Conservation (phyloP, 2,329 filamentous ascomycete genomes). For the Penicillium psychrosexuale region DNA sequence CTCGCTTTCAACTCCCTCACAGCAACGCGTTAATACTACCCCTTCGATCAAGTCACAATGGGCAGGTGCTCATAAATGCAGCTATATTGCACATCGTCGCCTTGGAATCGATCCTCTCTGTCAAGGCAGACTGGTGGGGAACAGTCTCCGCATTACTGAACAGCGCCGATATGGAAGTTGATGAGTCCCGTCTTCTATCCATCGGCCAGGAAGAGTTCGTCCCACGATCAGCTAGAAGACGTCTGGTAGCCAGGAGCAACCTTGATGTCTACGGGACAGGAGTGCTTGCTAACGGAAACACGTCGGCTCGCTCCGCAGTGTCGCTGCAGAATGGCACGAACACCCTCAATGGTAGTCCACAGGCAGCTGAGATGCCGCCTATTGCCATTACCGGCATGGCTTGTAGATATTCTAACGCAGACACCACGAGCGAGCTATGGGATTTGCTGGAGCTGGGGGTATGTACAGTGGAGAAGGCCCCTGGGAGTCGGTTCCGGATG, state of each 20-base stretch:
- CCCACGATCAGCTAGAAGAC: neutral
- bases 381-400: slow-evolving; percentile 35
- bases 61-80: neutral
- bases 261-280: neutral
- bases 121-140: neutral
- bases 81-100: neutral
- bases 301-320: neutral
- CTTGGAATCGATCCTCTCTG: neutral
- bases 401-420: slow-evolving; percentile 27
- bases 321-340: neutral
- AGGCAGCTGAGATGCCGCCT: neutral
- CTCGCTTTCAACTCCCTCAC: neutral
- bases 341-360: neutral
- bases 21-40: neutral
- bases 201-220: neutral
- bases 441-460: slow-evolving; percentile 20
- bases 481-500: slow-evolving; percentile 7
- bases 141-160: neutral
- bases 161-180: neutral
- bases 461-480: slow-evolving; percentile 11
- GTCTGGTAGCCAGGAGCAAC: neutral
- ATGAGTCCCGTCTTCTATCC: neutral
- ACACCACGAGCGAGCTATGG: slow-evolving; percentile 15
- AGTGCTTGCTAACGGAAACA: neutral
- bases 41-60: neutral